Percentiles rank a stretch among this genome's conserved stretches.
phyloP scores from a whole-genome alignment of 768 basidiomycete species.

The Kockovaella imperatae region DNA sequence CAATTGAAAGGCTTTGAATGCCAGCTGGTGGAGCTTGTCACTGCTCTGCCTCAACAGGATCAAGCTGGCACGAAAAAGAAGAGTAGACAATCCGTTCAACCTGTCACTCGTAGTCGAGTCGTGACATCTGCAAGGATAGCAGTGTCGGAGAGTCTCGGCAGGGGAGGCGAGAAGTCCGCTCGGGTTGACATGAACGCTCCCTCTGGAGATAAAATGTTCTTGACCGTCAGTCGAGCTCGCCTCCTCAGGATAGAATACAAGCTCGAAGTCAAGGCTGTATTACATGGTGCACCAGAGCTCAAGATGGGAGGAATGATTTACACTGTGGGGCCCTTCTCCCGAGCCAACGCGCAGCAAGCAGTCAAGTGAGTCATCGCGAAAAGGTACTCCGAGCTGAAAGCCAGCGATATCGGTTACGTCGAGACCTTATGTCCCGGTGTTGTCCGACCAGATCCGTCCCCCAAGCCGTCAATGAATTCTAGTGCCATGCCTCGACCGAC shows the following conservation, averaged over 20 bases:
- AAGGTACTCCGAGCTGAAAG: background rate
- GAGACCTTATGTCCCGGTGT: constrained; percentile 20
- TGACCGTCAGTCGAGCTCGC: constrained; percentile 63
- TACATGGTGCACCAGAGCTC: constrained; percentile 53
- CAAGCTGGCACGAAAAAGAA: constrained; percentile 18
- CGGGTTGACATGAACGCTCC: constrained; percentile 51
- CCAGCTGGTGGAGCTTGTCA: constrained; percentile 65
- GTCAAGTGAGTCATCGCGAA: constrained; percentile 37
- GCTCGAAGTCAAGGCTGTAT: constrained; percentile 65
- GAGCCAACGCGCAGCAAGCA: constrained; percentile 27
- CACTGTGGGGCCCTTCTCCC: constrained; percentile 30
- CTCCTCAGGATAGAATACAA: constrained; percentile 73
- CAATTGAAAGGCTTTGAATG: constrained; percentile 78
- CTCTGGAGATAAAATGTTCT: constrained; percentile 65
- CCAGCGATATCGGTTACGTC: constrained; percentile 11
- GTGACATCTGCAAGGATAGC: constrained; percentile 41
- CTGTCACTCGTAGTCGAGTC: constrained; percentile 50
- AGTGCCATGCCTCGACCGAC: constrained; percentile 1
- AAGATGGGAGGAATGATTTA: constrained; percentile 30
- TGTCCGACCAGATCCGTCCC: background rate
- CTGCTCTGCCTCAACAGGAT: constrained; percentile 57
- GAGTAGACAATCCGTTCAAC: constrained; percentile 47
- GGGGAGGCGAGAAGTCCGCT: constrained; percentile 65
- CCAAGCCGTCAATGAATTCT: background rate
- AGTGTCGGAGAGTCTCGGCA: constrained; percentile 62